These are phyloP conservation scores for Irpex sp. DNA, from an alignment of 1,284 basidiomycete genomes.

Conservation along the genomic window DNA sequence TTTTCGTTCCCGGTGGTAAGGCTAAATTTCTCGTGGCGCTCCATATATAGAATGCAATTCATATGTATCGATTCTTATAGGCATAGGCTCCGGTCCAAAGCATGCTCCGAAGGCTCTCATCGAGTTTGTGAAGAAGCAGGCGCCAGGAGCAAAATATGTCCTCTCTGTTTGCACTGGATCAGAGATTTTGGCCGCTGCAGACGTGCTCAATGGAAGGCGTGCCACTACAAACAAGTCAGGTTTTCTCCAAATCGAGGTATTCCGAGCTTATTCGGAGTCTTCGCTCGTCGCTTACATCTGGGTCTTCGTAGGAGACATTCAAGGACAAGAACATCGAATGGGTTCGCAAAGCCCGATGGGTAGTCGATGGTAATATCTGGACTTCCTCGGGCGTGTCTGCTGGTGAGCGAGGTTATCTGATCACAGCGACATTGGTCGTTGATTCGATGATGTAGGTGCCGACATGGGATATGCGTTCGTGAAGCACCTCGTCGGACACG, in stretches of 20 bases:
- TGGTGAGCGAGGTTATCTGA: conserved; percentile 23
- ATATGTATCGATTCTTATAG: conserved; percentile 6
- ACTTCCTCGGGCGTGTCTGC: conserved; percentile 44
- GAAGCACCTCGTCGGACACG: conserved; percentile 37
- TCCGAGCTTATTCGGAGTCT: neutral
- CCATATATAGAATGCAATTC: too few species aligned
- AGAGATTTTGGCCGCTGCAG: conserved; percentile 45
- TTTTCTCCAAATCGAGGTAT: conserved; percentile 28
- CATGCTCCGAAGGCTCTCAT: conserved; percentile 4
- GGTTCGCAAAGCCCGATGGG: conserved; percentile 46
- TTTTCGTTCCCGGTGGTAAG: conserved; percentile 25
- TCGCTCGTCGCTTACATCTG: neutral
- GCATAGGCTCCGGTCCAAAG: neutral
- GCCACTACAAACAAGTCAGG: conserved; percentile 53
- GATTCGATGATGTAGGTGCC: conserved; percentile 13
- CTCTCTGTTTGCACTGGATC: conserved; percentile 56
- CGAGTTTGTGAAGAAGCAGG: conserved; percentile 41
- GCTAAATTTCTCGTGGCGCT: too few species aligned
- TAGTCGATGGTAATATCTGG: conserved; percentile 47
- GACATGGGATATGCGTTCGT: conserved; percentile 42
- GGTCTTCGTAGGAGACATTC: conserved; percentile 17
- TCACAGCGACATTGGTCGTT: neutral
- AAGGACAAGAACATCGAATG: conserved; percentile 34
- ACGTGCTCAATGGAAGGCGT: conserved; percentile 46
- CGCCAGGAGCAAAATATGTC: conserved; percentile 46